Conservation (phyloP, 148 eudicot species). For the Chenopodium formosanum region DNA sequence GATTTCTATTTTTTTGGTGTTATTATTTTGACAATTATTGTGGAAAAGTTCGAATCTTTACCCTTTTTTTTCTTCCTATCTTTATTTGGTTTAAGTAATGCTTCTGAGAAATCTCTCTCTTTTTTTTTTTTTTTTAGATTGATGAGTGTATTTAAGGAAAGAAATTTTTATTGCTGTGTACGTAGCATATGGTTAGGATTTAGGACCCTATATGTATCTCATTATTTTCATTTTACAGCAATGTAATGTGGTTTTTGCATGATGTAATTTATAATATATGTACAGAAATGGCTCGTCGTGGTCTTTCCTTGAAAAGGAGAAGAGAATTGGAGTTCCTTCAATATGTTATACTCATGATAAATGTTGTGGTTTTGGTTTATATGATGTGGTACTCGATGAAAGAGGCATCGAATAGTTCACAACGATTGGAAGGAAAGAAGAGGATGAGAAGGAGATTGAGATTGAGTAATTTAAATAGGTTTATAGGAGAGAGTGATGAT, state of each 20-base stretch:
- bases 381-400: conserved; percentile 5
- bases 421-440: not conserved
- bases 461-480: conserved; percentile 13
- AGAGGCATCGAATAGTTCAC: not conserved
- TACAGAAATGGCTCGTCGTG: conserved; percentile 20
- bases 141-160: not conserved
- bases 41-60: no score
- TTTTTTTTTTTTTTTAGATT: not conserved
- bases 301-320: conserved; percentile 14
- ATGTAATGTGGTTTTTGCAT: not conserved
- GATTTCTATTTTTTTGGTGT: not conserved
- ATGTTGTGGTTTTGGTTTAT: not conserved
- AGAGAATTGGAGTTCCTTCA: conserved; percentile 12
- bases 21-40: not conserved
- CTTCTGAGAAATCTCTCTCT: no score
- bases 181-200: no score
- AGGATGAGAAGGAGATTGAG: conserved; percentile 11
- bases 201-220: no score
- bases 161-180: not conserved
- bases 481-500: conserved; percentile 19
- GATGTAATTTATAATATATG: not conserved
- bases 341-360: conserved; percentile 5
- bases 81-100: not conserved
- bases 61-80: not conserved
- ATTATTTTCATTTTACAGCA: not conserved